Conservation (phyloP, 2,329 filamentous ascomycete genomes). For the Botryosphaeria dothidea region DNA sequence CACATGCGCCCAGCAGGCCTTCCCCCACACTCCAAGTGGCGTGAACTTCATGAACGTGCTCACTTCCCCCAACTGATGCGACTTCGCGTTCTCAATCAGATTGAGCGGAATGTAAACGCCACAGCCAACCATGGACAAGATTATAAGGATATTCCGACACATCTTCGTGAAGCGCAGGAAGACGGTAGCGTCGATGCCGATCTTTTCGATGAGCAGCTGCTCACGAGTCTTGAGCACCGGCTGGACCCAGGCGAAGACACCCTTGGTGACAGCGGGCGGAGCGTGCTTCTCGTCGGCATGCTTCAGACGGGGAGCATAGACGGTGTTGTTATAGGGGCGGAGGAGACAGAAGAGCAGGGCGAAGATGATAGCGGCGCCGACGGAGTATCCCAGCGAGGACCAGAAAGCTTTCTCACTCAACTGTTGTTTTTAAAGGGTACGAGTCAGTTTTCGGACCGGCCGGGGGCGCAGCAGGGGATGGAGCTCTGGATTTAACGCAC, state of each 20-base stretch:
- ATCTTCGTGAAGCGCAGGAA: slow-evolving; percentile 88
- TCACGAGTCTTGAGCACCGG: slow-evolving; percentile 80
- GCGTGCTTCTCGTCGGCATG: slow-evolving; percentile 88
- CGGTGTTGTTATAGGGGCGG: slow-evolving; percentile 84
- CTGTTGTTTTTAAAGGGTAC: slow-evolving; percentile 36
- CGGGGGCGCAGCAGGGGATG: background rate
- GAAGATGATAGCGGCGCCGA: slow-evolving; percentile 72
- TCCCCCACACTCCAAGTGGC: too few relatives aligned
- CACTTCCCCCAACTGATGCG: slow-evolving; percentile 26
- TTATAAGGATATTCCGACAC: slow-evolving; percentile 86
- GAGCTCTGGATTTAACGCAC: slow-evolving; percentile 22
- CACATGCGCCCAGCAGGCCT: too few relatives aligned
- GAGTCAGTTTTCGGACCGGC: slow-evolving; percentile 3
- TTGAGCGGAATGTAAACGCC: slow-evolving; percentile 82
- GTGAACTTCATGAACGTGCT: too few relatives aligned
- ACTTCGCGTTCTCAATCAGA: slow-evolving; percentile 44
- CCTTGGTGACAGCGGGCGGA: slow-evolving; percentile 81
- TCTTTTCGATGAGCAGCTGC: slow-evolving; percentile 71
- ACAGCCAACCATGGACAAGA: slow-evolving; percentile 71
- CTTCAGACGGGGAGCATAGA: slow-evolving; percentile 93
- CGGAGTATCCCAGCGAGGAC: slow-evolving; percentile 76
- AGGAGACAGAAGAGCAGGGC: slow-evolving; percentile 83
- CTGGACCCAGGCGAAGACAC: slow-evolving; percentile 82
- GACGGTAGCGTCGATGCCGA: slow-evolving; percentile 87
- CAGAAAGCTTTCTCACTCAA: slow-evolving; percentile 65